Percentiles rank a stretch among this genome's conserved stretches.
phyloP scores from a whole-genome alignment of 768 basidiomycete species.

The Filobasidium floriforme region DNA sequence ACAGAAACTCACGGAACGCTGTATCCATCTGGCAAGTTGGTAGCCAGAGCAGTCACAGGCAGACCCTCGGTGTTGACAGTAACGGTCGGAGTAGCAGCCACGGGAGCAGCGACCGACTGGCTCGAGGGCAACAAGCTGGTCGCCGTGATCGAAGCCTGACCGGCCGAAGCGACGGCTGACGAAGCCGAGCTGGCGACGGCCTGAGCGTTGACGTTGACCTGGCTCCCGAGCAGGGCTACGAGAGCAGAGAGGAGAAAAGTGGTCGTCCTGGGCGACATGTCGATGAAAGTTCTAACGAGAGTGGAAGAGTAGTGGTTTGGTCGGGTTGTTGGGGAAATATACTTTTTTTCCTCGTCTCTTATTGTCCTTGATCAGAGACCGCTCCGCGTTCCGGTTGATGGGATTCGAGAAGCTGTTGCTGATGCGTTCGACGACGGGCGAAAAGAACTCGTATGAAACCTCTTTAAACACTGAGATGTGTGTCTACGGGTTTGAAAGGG shows the following conservation, averaged over 20 bases:
- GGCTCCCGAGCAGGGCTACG: background rate
- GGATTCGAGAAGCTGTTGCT: no score
- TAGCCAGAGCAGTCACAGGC: background rate
- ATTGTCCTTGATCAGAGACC: no score
- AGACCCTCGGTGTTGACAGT: background rate
- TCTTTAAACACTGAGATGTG: no score
- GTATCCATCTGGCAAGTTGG: conserved; percentile 4
- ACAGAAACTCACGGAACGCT: conserved; percentile 1
- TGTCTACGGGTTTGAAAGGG: no score
- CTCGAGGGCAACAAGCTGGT: no score
- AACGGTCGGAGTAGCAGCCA: background rate
- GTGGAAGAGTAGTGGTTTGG: background rate
- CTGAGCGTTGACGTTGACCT: background rate
- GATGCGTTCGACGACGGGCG: no score
- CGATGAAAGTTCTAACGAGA: background rate
- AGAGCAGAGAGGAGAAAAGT: conserved; percentile 7
- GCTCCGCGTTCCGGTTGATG: no score
- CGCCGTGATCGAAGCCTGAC: background rate
- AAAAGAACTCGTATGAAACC: no score
- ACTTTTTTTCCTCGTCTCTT: no score
- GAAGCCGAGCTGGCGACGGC: background rate
- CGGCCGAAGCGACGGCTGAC: background rate
- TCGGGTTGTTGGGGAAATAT: background rate
- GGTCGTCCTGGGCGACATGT: background rate
- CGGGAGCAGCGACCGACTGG: no score